Percentiles rank a stretch among this genome's conserved stretches.
These are phyloP conservation scores for Dictyostelium brefeldianum DNA, from an alignment of 78 protist genomes.

Conservation along the genomic window DNA sequence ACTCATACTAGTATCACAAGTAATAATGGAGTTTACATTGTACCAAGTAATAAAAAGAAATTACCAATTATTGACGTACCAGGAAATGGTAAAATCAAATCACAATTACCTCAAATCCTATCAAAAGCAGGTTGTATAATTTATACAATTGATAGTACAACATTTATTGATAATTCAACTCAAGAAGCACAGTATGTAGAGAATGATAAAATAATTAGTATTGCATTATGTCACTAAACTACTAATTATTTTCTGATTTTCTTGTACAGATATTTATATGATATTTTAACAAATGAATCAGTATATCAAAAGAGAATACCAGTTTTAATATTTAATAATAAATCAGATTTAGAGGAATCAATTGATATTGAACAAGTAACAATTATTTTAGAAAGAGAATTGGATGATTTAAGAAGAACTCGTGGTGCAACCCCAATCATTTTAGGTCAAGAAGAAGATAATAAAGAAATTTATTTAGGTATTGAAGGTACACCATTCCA, in stretches of 20 bases:
- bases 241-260: not conserved
- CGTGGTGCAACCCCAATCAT: conserved; percentile 62
- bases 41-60: conserved; percentile 22
- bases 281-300: conserved; percentile 31
- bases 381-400: conserved; percentile 38
- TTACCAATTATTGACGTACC: conserved; percentile 51
- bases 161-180: conserved; percentile 31
- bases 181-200: conserved; percentile 78
- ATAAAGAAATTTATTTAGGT: conserved; percentile 60
- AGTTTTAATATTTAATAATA: conserved; percentile 54
- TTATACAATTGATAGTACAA: conserved; percentile 44
- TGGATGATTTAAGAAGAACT: conserved; percentile 73
- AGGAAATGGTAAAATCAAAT: conserved; percentile 53
- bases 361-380: conserved; percentile 22
- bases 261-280: conserved; percentile 25
- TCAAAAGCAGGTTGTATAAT: conserved; percentile 17
- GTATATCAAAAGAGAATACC: conserved; percentile 54
- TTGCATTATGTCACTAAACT: not conserved
- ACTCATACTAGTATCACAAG: conserved; percentile 27
- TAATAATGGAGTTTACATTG: conserved; percentile 30
- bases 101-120: conserved; percentile 31
- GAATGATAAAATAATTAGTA: not conserved
- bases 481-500: conserved; percentile 69
- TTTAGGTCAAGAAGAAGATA: conserved; percentile 43
- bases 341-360: conserved; percentile 25